phyloP scores from a whole-genome alignment of 2,329 filamentous ascomycete species.

The Talaromyces atroroseus region DNA sequence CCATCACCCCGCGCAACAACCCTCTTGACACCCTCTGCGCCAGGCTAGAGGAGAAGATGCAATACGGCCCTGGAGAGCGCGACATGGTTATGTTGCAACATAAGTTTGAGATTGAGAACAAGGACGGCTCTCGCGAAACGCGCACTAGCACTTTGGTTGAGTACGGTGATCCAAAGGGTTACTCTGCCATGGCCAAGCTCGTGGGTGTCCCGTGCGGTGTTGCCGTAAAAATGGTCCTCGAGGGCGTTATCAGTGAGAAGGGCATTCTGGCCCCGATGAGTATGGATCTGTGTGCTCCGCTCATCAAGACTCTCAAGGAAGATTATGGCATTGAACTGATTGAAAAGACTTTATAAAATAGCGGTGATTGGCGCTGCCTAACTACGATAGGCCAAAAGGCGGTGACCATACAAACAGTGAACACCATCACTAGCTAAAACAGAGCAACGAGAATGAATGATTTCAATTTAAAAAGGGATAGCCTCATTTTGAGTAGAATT shows the following conservation, averaged over 20 bases:
- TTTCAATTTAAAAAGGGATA: neutral
- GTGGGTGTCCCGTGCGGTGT: slow-evolving; percentile 42
- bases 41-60: slow-evolving; percentile 85
- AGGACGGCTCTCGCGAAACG: slow-evolving; percentile 15
- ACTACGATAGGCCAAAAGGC: no score
- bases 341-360: slow-evolving; percentile 54
- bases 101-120: slow-evolving; percentile 46
- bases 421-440: neutral
- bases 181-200: slow-evolving; percentile 17
- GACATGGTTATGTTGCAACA: slow-evolving; percentile 66
- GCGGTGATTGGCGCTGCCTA: no score
- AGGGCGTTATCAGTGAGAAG: slow-evolving; percentile 66
- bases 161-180: slow-evolving; percentile 15
- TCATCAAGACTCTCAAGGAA: slow-evolving; percentile 73
- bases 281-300: slow-evolving; percentile 62
- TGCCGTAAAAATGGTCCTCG: slow-evolving; percentile 71
- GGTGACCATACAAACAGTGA: no score
- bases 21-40: slow-evolving; percentile 88
- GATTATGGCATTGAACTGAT: slow-evolving; percentile 68
- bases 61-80: slow-evolving; percentile 74
- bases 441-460: neutral
- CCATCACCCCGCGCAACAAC: slow-evolving; percentile 68
- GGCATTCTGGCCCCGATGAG: slow-evolving; percentile 74
- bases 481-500: neutral
- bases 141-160: slow-evolving; percentile 16